Evolutionary conservation across 75 land plant species (phyloP).

Genomic region (Isoetes taiwanensis): DNA sequence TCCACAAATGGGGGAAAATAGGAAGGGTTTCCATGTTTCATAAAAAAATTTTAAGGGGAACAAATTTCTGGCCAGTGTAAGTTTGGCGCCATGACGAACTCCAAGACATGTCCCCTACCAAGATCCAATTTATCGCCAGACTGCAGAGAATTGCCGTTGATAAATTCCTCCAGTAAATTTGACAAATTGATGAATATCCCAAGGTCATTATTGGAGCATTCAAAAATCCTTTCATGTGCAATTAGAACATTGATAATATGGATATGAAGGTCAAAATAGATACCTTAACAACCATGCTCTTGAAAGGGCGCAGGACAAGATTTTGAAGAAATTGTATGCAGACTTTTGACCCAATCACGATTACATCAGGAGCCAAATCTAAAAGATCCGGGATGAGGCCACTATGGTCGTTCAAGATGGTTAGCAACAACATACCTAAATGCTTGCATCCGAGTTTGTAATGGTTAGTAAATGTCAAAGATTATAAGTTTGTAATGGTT

Average conservation of each 20-base stretch:
- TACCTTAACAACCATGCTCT: slow-evolving; percentile 39
- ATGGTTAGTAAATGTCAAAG: no score
- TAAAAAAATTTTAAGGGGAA: no score
- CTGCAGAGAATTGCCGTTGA: no score
- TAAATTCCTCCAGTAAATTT: no score
- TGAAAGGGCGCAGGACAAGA: slow-evolving; percentile 33
- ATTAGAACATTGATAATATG: no score
- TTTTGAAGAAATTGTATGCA: slow-evolving; percentile 37
- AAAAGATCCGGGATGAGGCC: slow-evolving; percentile 38
- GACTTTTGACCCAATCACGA: slow-evolving; percentile 39
- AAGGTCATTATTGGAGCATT: no score
- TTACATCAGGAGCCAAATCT: slow-evolving; percentile 33
- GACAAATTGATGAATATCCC: no score
- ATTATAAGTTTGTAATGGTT: no score
- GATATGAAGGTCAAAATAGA: not conserved
- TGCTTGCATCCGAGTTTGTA: slow-evolving; percentile 35
- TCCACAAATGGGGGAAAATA: no score
- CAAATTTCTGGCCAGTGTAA: slow-evolving; percentile 54
- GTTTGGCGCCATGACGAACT: slow-evolving; percentile 46
- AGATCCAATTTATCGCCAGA: slow-evolving; percentile 38
- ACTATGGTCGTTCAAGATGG: slow-evolving; percentile 47
- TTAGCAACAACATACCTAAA: slow-evolving; percentile 31
- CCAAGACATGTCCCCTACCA: slow-evolving; percentile 37
- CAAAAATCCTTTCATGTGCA: no score
- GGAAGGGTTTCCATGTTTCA: no score